These are phyloP conservation scores for Teratosphaeria destructans DNA, from an alignment of 2,329 filamentous ascomycete species.

Conservation along the genomic window DNA sequence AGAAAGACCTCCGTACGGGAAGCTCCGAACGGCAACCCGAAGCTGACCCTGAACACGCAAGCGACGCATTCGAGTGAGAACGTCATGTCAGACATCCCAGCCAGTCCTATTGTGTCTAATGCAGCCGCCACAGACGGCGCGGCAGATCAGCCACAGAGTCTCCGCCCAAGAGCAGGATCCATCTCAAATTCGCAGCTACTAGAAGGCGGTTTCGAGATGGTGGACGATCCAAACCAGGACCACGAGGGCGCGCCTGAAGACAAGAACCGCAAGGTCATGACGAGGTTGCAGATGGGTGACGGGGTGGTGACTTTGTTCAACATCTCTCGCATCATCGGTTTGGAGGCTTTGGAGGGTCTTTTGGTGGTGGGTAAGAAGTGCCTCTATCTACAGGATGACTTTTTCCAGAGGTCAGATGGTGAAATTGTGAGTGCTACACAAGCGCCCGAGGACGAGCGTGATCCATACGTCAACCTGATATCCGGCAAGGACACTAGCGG, in stretches of 20 bases:
- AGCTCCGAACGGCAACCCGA: conserved; percentile 25
- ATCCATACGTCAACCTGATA: conserved; percentile 91
- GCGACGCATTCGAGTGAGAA: conserved; percentile 13
- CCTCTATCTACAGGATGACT: conserved; percentile 90
- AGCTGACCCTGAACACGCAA: conserved; percentile 21
- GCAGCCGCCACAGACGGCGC: conserved; percentile 5
- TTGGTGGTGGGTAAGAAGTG: conserved; percentile 86
- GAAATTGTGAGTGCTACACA: conserved; percentile 97
- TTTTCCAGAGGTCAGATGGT: conserved; percentile 87
- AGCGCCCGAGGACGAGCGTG: conserved; percentile 81
- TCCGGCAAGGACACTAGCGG: conserved; percentile 60
- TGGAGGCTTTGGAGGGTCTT: conserved; percentile 89
- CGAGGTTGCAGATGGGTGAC: conserved; percentile 80
- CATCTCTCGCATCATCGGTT: conserved; percentile 82
- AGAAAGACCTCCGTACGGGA: conserved; percentile 51
- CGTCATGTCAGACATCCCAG: conserved; percentile 11
- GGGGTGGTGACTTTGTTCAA: conserved; percentile 92
- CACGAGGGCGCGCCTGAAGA: conserved; percentile 77
- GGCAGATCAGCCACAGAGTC: conserved; percentile 11
- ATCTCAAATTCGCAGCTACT: conserved; percentile 34
- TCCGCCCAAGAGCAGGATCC: conserved; percentile 30
- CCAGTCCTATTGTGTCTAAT: conserved; percentile 6
- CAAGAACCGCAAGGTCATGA: conserved; percentile 96
- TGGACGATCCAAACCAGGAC: conserved; percentile 82
- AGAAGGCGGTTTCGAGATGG: conserved; percentile 91